Conservation (phyloP, 352 stramenopile genomes). For the Phytophthora ramorum region DNA sequence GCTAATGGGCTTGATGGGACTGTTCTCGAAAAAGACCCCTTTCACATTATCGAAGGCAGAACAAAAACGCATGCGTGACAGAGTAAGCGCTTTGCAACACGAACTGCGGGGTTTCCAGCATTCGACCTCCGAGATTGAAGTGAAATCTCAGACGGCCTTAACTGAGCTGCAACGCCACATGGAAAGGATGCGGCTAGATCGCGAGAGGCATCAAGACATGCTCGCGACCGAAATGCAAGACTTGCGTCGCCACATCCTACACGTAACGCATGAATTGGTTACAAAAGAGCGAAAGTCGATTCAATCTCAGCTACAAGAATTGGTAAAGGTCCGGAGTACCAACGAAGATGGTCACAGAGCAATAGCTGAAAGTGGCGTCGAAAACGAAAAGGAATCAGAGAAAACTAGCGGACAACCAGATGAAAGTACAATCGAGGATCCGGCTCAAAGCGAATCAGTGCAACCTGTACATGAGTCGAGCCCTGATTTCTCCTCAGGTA, state of each 20-base stretch:
- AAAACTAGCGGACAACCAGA: not conserved
- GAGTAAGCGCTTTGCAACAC: slow-evolving; percentile 57
- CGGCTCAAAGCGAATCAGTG: not conserved
- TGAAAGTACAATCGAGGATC: not conserved
- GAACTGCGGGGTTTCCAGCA: slow-evolving; percentile 58
- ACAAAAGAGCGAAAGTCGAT: slow-evolving; percentile 62
- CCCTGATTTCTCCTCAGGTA: not conserved
- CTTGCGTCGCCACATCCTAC: slow-evolving; percentile 55
- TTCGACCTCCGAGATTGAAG: slow-evolving; percentile 59
- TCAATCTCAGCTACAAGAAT: slow-evolving; percentile 46
- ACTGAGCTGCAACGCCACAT: slow-evolving; percentile 56
- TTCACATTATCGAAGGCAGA: slow-evolving; percentile 42
- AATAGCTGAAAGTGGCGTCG: not conserved
- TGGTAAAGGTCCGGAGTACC: slow-evolving; percentile 22
- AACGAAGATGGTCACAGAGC: not conserved
- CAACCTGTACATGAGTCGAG: not conserved
- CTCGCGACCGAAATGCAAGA: slow-evolving; percentile 74
- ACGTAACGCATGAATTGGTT: slow-evolving; percentile 61
- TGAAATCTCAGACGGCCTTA: slow-evolving; percentile 61
- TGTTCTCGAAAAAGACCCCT: slow-evolving; percentile 38
- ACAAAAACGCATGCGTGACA: slow-evolving; percentile 53
- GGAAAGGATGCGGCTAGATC: slow-evolving; percentile 53
- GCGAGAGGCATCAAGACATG: slow-evolving; percentile 64
- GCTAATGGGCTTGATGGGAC: slow-evolving; percentile 40
- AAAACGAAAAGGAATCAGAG: slow-evolving; percentile 9